Percentiles rank a stretch among this genome's conserved stretches.
These are phyloP conservation scores for Pseudogymnoascus sp. DNA, from an alignment of 2,329 filamentous ascomycete species.

Conservation along the genomic window DNA sequence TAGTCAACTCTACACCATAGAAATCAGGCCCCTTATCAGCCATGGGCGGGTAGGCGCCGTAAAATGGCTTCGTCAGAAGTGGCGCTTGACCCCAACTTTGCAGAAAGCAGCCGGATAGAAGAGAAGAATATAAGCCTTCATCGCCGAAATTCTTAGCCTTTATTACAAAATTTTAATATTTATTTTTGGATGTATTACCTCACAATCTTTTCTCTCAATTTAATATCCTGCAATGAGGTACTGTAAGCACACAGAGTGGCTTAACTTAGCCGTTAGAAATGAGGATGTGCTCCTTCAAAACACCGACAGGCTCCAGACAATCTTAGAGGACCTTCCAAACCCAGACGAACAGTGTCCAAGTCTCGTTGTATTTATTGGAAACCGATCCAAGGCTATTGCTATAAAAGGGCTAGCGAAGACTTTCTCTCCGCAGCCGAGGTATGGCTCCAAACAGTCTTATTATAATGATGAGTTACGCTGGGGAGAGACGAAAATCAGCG, in stretches of 20 bases:
- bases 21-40: too few relatives aligned
- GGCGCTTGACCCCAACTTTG: too few relatives aligned
- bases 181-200: too few relatives aligned
- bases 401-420: constrained; percentile 17
- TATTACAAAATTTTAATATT: too few relatives aligned
- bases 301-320: constrained; percentile 15
- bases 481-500: constrained; percentile 11
- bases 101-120: too few relatives aligned
- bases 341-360: constrained; percentile 13
- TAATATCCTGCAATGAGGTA: constrained; percentile 12
- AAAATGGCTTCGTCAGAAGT: too few relatives aligned
- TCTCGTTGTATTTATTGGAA: constrained; percentile 17
- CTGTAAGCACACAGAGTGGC: constrained; percentile 17
- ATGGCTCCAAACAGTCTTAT: constrained; percentile 9
- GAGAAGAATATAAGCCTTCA: too few relatives aligned
- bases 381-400: constrained; percentile 15
- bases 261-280: constrained; percentile 13
- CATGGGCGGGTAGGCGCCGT: too few relatives aligned
- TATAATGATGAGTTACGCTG: constrained; percentile 9
- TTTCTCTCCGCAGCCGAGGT: constrained; percentile 14
- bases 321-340: constrained; percentile 15
- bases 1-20: too few relatives aligned
- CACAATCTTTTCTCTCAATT: too few relatives aligned
- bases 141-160: too few relatives aligned
- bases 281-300: constrained; percentile 14